Evolutionary conservation across 1,139 yeast species (phyloP), one percentile per base, ranked within the genome.

Genomic region (Geotrichum candidum): DNA sequence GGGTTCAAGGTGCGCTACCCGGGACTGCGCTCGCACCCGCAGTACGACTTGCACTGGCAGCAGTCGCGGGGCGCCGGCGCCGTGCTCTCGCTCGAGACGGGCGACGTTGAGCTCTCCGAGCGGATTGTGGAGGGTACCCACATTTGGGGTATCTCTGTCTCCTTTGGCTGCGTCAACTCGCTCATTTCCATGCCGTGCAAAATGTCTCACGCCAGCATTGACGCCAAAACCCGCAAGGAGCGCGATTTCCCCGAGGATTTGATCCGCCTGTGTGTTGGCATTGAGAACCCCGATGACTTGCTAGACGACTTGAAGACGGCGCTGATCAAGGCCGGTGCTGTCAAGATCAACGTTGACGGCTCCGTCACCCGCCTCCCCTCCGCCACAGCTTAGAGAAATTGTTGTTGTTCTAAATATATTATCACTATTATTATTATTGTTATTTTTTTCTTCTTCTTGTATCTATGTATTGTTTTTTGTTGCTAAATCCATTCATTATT

Each of bases 161-260:
- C 96, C 5, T 92, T 92, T 76, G 98, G 98, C 23, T 88, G 96
- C 74, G 97, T 92, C 63, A 90, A 90, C 76, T 89, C 96, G 23
- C 80, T 92, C 70, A 90, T 92, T 63, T 88, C 95, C 56, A 84
- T 91, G 87, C 97, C 97, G 13, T 90, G 97, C 75, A 84, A 84
- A 74, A 91, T 91, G 97, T 89, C 96, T 1, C 97, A 91, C 72
- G 97, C 97, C n/a, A 87, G 96, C 5, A 91, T 92, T 66, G 97
- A 90, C 70, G 87, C 91, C 50, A 85, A 88, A 70, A 86, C 91
- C 9, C 83, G 97, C 73, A 86, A 86, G 64, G 96, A 88, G 74
- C 83, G 97, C 72, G 90, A 86, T 51, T 86, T 91, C 76, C 97
- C 97, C 1, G 97, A 91, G 74, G 97, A 92, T 73, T 79, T 91